phyloP scores from a whole-genome alignment of 2,329 filamentous ascomycete genomes.

The Lasiodiplodia theobromae region DNA sequence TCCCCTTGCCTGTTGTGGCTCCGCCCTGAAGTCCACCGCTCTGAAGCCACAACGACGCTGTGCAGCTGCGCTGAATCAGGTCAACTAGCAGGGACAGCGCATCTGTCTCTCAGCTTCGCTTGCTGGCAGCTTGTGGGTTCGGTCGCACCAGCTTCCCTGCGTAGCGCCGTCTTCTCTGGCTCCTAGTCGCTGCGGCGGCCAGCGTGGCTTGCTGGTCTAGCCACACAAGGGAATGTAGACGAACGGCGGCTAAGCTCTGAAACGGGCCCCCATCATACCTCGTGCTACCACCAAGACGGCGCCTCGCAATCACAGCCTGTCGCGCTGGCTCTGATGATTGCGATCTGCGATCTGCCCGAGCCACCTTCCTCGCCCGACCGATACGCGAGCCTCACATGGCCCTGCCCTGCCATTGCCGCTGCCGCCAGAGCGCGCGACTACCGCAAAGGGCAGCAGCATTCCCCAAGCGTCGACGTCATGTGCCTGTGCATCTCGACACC shows the following conservation, averaged over 20 bases:
- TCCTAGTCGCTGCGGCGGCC: not conserved
- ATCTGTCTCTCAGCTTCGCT: not conserved
- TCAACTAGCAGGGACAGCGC: not conserved
- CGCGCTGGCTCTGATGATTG: conserved; percentile 6
- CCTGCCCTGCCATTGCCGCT: conserved; percentile 6
- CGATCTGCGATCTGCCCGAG: conserved; percentile 10
- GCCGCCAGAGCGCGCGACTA: not conserved
- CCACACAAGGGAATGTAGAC: conserved; percentile 21
- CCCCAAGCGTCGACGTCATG: conserved; percentile 9
- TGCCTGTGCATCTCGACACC: not conserved
- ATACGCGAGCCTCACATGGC: not conserved
- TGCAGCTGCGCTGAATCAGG: not conserved
- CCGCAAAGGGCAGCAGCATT: conserved; percentile 20
- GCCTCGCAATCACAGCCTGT: conserved; percentile 13
- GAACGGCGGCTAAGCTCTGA: conserved; percentile 21
- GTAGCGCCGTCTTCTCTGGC: not conserved
- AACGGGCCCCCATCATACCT: conserved; percentile 13
- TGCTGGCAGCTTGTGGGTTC: not conserved
- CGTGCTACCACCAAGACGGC: not conserved
- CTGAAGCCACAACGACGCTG: not conserved
- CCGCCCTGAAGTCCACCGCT: no score
- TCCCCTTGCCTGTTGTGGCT: conserved; percentile 12
- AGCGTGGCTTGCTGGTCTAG: not conserved
- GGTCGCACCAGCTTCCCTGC: not conserved
- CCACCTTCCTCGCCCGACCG: not conserved